phyloP scores from a whole-genome alignment of 805 yeast genomes.

The Candida schatavii region DNA sequence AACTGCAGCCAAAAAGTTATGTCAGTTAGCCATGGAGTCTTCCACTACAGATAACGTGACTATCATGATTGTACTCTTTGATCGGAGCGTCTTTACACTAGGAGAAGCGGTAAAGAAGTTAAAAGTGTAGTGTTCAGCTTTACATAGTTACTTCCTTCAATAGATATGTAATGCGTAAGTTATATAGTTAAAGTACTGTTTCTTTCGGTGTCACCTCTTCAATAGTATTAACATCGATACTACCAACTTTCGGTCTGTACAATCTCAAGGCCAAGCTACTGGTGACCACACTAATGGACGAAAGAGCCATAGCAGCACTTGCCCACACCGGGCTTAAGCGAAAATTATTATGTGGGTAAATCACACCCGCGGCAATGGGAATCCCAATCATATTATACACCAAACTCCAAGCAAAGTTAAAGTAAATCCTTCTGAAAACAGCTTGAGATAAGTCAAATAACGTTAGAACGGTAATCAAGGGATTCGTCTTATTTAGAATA shows the following conservation, averaged over 20 bases:
- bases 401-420: slow-evolving; percentile 61
- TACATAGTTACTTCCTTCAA: background rate
- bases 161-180: too few relatives aligned
- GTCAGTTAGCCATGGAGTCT: slow-evolving; percentile 70
- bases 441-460: slow-evolving; percentile 50
- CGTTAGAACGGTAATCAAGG: slow-evolving; percentile 51
- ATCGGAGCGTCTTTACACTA: slow-evolving; percentile 36
- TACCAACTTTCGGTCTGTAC: slow-evolving; percentile 38
- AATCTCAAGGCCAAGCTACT: slow-evolving; percentile 53
- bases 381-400: slow-evolving; percentile 55
- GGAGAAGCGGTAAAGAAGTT: slow-evolving; percentile 3
- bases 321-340: slow-evolving; percentile 64
- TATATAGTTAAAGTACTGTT: slow-evolving; percentile 1
- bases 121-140: too few relatives aligned
- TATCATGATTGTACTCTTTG: slow-evolving; percentile 77
- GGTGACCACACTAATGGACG: slow-evolving; percentile 55
- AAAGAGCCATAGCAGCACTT: slow-evolving; percentile 63
- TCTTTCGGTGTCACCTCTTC: slow-evolving; percentile 10
- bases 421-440: slow-evolving; percentile 51
- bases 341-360: slow-evolving; percentile 53
- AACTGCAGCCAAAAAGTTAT: slow-evolving; percentile 66
- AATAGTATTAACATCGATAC: slow-evolving; percentile 9
- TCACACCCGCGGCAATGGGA: slow-evolving; percentile 67
- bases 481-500: slow-evolving; percentile 51
- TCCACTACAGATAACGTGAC: slow-evolving; percentile 91